Percentiles rank a stretch among this genome's conserved stretches.
Evolutionary conservation across 768 basidiomycete genomes (phyloP).

Genomic region (Mycena floridula): DNA sequence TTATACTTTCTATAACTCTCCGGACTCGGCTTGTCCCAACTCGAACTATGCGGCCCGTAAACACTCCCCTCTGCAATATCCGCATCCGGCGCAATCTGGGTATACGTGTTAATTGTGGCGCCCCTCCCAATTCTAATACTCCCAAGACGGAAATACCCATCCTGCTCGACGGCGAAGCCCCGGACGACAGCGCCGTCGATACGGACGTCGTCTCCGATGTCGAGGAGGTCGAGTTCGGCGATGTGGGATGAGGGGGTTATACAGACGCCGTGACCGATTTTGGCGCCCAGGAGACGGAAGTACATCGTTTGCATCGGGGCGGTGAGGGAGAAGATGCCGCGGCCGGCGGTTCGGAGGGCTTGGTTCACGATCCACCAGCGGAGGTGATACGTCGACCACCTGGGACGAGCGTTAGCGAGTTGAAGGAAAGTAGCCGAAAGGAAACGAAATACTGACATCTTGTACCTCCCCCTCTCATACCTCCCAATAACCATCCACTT

Average conservation of each 20-base stretch:
- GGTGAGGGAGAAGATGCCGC: conserved; percentile 35
- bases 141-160: conserved; percentile 36
- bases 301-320: conserved; percentile 32
- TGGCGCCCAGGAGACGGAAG: conserved; percentile 39
- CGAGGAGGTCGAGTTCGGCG: conserved; percentile 39
- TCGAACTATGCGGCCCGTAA: conserved; percentile 42
- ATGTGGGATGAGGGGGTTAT: conserved; percentile 33
- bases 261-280: conserved; percentile 32
- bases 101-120: conserved; percentile 36
- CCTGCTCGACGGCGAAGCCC: conserved; percentile 39
- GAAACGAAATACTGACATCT: conserved; percentile 25
- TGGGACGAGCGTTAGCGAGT: conserved; percentile 5
- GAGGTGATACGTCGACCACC: conserved; percentile 35
- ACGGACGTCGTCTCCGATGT: conserved; percentile 35
- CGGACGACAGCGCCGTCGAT: conserved; percentile 34
- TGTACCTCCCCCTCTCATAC: conserved; percentile 31
- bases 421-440: not conserved
- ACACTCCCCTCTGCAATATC: conserved; percentile 27
- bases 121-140: conserved; percentile 29
- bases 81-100: conserved; percentile 36
- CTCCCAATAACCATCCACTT: conserved; percentile 42
- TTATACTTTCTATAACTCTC: conserved; percentile 32
- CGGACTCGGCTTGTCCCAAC: conserved; percentile 32
- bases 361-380: conserved; percentile 42
- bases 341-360: conserved; percentile 30